A percentile compares a stretch with the other conserved stretches of the same genome.
phyloP scores from a whole-genome alignment of 352 stramenopile species.

The Phytopythium delawarense region DNA sequence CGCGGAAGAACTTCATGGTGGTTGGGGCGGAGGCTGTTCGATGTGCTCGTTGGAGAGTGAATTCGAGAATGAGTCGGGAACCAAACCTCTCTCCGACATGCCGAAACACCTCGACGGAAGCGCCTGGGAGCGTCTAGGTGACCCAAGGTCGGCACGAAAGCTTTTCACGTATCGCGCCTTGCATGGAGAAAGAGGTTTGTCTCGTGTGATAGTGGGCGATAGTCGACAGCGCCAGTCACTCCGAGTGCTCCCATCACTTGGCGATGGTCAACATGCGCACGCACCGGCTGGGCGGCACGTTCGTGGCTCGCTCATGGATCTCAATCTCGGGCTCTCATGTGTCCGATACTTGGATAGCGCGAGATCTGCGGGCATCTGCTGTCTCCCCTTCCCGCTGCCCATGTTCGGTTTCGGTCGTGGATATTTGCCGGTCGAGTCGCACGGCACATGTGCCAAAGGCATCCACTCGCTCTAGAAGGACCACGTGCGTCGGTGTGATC shows the following conservation, averaged over 20 bases:
- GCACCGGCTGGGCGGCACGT: background rate
- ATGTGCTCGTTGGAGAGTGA: conserved; percentile 2
- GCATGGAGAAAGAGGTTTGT: background rate
- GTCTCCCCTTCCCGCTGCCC: background rate
- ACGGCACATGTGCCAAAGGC: background rate
- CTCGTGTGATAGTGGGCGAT: background rate
- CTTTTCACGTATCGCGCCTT: background rate
- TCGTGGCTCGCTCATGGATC: background rate
- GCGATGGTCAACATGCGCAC: background rate
- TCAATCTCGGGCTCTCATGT: background rate
- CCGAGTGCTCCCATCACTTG: background rate
- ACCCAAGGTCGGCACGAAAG: too few relatives aligned
- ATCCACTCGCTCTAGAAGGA: background rate
- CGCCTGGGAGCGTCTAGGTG: too few relatives aligned
- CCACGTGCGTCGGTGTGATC: background rate
- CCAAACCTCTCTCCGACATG: too few relatives aligned
- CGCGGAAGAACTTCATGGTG: conserved; percentile 30
- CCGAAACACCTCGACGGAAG: too few relatives aligned
- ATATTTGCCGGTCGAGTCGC: background rate
- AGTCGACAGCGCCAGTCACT: background rate
- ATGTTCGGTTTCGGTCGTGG: background rate
- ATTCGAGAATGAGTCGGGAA: background rate
- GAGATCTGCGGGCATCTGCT: background rate
- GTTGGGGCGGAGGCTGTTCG: background rate
- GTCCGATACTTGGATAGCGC: background rate